phyloP scores from a whole-genome alignment of 2,329 filamentous ascomycete genomes.

The Pyricularia pennisetigena region DNA sequence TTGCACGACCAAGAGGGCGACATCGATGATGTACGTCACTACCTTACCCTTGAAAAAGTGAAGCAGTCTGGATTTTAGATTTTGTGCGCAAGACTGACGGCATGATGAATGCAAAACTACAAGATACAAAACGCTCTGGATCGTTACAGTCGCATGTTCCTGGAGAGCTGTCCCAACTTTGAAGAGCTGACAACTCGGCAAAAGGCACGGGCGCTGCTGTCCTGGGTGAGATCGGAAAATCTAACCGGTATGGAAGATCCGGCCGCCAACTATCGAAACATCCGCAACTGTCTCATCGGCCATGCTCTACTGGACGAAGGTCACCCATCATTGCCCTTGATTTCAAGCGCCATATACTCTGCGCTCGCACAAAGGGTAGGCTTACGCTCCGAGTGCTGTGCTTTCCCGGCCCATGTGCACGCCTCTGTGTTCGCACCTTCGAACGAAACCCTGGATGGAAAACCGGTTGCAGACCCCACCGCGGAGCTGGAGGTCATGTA shows the following conservation, averaged over 20 bases:
- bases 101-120: background rate
- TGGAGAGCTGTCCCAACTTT: slow-evolving; percentile 39
- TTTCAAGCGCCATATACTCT: slow-evolving; percentile 82
- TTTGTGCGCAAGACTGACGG: slow-evolving; percentile 5
- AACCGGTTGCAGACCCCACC: slow-evolving; percentile 24
- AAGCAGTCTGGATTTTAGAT: background rate
- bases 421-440: slow-evolving; percentile 58
- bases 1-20: slow-evolving; percentile 65
- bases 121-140: slow-evolving; percentile 41
- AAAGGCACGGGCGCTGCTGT: slow-evolving; percentile 58
- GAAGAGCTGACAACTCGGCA: slow-evolving; percentile 48
- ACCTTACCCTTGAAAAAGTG: background rate
- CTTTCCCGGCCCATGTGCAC: slow-evolving; percentile 79
- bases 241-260: slow-evolving; percentile 61
- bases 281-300: slow-evolving; percentile 84
- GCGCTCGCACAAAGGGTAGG: slow-evolving; percentile 65
- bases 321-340: slow-evolving; percentile 75
- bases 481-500: slow-evolving; percentile 45
- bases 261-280: slow-evolving; percentile 59
- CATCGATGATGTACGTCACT: slow-evolving; percentile 52
- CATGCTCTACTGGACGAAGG: slow-evolving; percentile 62
- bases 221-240: slow-evolving; percentile 58
- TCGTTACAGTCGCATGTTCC: slow-evolving; percentile 47
- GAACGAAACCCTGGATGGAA: slow-evolving; percentile 51
- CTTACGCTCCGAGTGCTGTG: slow-evolving; percentile 67